Conservation (phyloP, 441 rosid species). For the Oxalis stricta region DNA sequence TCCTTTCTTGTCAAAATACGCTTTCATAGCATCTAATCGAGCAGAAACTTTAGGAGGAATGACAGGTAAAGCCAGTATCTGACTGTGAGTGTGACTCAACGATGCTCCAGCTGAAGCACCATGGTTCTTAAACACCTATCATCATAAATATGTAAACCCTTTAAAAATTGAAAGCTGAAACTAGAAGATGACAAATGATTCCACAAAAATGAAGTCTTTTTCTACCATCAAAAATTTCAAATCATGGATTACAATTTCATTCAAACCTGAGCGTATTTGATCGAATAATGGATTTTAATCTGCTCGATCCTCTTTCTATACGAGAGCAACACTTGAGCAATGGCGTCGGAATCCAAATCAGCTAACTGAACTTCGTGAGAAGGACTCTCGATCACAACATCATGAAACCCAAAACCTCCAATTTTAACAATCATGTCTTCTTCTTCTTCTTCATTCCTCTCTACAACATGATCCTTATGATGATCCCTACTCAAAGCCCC, state of each 20-base stretch:
- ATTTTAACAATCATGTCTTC: constrained; percentile 1
- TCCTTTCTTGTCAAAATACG: constrained; percentile 38
- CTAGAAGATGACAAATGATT: not conserved
- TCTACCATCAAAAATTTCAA: not conserved
- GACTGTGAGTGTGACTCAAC: constrained; percentile 79
- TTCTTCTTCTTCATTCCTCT: no score
- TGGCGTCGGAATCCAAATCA: constrained; percentile 34
- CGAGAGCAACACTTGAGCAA: constrained; percentile 49
- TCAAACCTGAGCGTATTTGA: constrained; percentile 58
- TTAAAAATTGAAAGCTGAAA: not conserved
- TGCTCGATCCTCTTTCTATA: constrained; percentile 62
- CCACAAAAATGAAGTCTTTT: no score
- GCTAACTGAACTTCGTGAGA: constrained; percentile 46
- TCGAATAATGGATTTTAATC: constrained; percentile 26
- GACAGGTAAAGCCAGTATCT: constrained; percentile 63
- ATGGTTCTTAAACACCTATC: constrained; percentile 81
- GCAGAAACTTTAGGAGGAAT: constrained; percentile 48
- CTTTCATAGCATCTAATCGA: constrained; percentile 40
- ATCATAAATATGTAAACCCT: constrained; percentile 11
- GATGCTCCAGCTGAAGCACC: constrained; percentile 93
- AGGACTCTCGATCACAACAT: constrained; percentile 73
- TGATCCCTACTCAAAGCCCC: constrained; percentile 55
- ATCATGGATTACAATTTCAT: not conserved
- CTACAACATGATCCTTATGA: no score
- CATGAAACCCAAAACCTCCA: constrained; percentile 50